Evolutionary conservation across 2,329 filamentous ascomycete genomes (phyloP), one percentile per base, ranked within the genome.

Genomic region (Xylaria sp.): DNA sequence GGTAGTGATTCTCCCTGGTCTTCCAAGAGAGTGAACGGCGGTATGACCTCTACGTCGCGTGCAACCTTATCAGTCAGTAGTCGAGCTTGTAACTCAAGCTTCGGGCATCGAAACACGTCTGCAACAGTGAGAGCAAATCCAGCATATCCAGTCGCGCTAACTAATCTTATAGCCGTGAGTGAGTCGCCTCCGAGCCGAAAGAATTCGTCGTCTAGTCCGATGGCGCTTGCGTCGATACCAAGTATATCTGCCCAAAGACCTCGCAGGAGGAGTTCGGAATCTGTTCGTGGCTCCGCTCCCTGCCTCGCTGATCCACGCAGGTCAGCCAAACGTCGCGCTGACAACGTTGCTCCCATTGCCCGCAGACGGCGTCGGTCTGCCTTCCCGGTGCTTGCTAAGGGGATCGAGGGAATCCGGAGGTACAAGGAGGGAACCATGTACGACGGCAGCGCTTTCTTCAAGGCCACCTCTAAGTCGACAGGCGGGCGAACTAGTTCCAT

Each of bases 391-490:
- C 50, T 32, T 29, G 50, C 50, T 25, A 53, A 32, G 25, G 50
- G 50, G 18, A 53, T 53, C 16, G 27, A 12, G 25, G 50, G 25
- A 32, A 53, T 53, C 8, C 50, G 50, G 29, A 50, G 8, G 29
- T 61, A 51, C 18, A 61, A 23, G 13, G 59, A 37, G 32, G 48
- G 48, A 10, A 60, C 42, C 57, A 60, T 60, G 16, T 60, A 60
- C n/a, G 57, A 47, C 2, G 57, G 57, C 16, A 60, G 40, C 23
- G 40, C 13, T 48, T 47, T 42, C 27, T 60, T 47, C 23, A 60
- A 25, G 12, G 40, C 57, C 8, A 16, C 25, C 16, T 48, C 40
- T 27, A 48, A 18, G 16, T 47, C 40, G 23, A 5, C 25, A 48
- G 47, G 40, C 40, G 25, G 23, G 13, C 27, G 50, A 35, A 60